phyloP scores from a whole-genome alignment of 1,284 basidiomycete genomes.

The Ceratobasidium sp. region DNA sequence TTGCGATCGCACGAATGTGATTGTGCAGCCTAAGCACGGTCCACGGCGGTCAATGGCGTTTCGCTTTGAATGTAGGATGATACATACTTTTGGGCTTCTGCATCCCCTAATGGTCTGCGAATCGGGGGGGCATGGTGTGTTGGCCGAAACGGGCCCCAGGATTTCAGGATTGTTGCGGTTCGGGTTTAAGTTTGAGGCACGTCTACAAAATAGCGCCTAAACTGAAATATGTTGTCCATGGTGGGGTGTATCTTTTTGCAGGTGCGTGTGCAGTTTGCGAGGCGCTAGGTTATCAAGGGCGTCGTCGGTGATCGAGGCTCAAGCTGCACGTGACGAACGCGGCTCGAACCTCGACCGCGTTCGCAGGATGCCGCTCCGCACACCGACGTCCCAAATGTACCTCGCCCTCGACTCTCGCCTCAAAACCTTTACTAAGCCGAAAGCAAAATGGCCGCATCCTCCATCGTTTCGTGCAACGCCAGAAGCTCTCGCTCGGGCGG shows the following conservation, averaged over 20 bases:
- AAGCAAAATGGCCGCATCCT: slow-evolving; percentile 49
- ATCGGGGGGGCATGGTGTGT: slow-evolving; percentile 45
- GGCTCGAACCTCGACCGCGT: slow-evolving; percentile 40
- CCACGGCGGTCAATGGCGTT: background rate
- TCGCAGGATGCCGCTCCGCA: slow-evolving; percentile 25
- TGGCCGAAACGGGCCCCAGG: slow-evolving; percentile 48
- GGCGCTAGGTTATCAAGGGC: no score
- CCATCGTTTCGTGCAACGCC: slow-evolving; percentile 50
- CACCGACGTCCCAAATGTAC: slow-evolving; percentile 1
- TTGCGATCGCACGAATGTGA: slow-evolving; percentile 51
- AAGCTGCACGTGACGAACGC: slow-evolving; percentile 29
- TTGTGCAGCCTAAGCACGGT: slow-evolving; percentile 51
- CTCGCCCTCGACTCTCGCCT: slow-evolving; percentile 33
- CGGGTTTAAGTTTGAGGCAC: slow-evolving; percentile 33
- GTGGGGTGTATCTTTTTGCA: background rate
- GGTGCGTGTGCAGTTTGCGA: background rate
- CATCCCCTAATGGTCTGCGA: slow-evolving; percentile 46
- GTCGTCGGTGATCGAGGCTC: background rate
- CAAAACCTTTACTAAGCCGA: slow-evolving; percentile 43
- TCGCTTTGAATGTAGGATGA: background rate
- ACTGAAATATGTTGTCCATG: slow-evolving; percentile 13
- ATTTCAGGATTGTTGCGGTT: slow-evolving; percentile 18
- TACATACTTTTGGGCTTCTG: slow-evolving; percentile 51
- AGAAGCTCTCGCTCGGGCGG: slow-evolving; percentile 54
- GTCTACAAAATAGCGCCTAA: slow-evolving; percentile 33